Evolutionary conservation across 78 protist species (phyloP).

Genomic region (Monosiga brevicollis): DNA sequence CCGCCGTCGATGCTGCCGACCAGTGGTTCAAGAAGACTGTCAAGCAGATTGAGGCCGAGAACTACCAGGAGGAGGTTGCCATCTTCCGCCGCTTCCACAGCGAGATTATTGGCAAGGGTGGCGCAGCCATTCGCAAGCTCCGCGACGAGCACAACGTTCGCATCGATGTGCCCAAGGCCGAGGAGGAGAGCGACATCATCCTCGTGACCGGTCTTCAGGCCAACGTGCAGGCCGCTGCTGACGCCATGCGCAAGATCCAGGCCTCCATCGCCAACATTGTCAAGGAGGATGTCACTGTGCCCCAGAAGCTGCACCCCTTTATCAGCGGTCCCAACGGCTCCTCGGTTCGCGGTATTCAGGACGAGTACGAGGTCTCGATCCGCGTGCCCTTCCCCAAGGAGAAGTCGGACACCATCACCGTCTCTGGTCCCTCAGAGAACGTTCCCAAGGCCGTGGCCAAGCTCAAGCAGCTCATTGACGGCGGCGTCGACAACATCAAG

Average conservation of each 20-base stretch:
- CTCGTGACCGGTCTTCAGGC: background rate
- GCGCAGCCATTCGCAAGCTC: background rate
- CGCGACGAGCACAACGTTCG: background rate
- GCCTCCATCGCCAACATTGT: background rate
- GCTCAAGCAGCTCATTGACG: background rate
- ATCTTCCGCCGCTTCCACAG: background rate
- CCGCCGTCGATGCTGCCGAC: background rate
- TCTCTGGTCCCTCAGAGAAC: background rate
- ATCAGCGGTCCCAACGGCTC: background rate
- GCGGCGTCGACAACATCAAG: background rate
- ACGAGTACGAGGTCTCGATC: background rate
- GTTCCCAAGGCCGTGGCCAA: background rate
- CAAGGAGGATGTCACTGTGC: background rate
- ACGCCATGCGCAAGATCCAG: conserved; percentile 1
- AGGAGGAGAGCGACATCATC: background rate
- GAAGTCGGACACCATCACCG: background rate
- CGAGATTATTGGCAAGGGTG: conserved; percentile 12
- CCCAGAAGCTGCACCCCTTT: background rate
- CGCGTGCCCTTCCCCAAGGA: background rate
- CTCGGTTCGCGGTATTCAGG: background rate
- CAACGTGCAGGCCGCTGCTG: background rate
- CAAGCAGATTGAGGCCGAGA: background rate
- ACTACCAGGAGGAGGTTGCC: background rate
- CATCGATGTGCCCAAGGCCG: background rate
- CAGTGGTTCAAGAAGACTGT: background rate